These are phyloP conservation scores for Boletus smithii DNA, from an alignment of 1,284 basidiomycete genomes.

Conservation along the genomic window DNA sequence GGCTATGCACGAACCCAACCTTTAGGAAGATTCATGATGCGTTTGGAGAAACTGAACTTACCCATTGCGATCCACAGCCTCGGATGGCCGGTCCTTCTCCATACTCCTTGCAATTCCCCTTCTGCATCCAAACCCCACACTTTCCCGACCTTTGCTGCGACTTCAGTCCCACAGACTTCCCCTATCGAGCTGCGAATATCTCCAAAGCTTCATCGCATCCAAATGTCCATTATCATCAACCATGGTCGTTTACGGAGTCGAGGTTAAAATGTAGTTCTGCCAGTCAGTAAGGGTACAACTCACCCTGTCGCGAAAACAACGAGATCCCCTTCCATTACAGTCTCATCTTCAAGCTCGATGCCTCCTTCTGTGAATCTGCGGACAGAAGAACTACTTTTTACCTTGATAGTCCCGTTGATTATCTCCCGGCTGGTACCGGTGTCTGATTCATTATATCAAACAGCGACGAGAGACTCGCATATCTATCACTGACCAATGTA, in stretches of 20 bases:
- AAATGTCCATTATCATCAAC: not conserved
- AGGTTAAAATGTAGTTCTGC: no score
- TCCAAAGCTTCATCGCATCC: conserved; percentile 20
- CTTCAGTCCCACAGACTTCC: conserved; percentile 37
- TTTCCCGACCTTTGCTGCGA: conserved; percentile 36
- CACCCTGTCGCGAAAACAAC: conserved; percentile 46
- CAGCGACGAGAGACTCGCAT: not conserved
- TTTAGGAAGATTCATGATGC: not conserved
- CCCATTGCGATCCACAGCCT: conserved; percentile 38
- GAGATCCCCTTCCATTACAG: conserved; percentile 40
- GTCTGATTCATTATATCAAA: conserved; percentile 22
- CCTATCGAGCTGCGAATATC: conserved; percentile 31
- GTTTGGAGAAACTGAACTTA: conserved; percentile 4
- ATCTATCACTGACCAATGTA: conserved; percentile 45
- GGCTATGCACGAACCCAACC: conserved; percentile 19
- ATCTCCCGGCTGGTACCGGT: conserved; percentile 39
- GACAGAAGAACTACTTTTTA: conserved; percentile 37
- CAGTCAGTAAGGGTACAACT: conserved; percentile 4
- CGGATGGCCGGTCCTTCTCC: conserved; percentile 32
- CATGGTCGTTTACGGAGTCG: not conserved
- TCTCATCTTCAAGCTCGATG: conserved; percentile 41
- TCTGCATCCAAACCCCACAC: conserved; percentile 47
- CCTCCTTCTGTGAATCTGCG: conserved; percentile 32
- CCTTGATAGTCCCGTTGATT: conserved; percentile 44
- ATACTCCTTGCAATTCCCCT: conserved; percentile 42